Base-by-base conservation (phyloP, 2,329 filamentous ascomycete species). In the Xylaria sp. region DNA sequence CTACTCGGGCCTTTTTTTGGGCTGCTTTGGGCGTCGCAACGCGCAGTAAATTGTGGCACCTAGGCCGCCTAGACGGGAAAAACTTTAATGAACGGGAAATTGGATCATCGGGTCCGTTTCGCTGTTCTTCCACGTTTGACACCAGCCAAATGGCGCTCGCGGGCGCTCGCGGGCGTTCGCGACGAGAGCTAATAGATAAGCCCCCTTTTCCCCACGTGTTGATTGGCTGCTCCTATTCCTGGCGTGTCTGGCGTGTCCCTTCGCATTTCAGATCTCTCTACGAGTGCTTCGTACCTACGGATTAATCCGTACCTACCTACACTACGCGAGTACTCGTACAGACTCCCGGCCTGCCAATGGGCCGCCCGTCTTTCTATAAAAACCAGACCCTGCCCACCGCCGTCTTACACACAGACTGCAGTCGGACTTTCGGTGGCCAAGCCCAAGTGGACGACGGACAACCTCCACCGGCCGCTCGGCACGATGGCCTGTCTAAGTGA, bases 1-100 rank as follows among this genome's bases (percentile, higher is more conserved):
- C 23, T 30, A 50, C 47, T 50, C 18, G 23, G 7, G 18, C 19
- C 47, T 9, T 50, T 16, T 16, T 34, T 50, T 18, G 30, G 47
- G 6, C 18, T 34, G 47, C 11, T 10, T 34, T 34, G 30, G 47
- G 18, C 47, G 19, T 34, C 9, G 9, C 18, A 30, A 18, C 23
- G 4, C 23, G 37, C 11, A 9, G 37, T 13, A 42, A 10, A 13
- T 13, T 42, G 37, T 42, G 11, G 11, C 37, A 42, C 49, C 52
- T 44, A 56, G 51, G 52, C 50, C 23, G 16, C 60, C 60, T 30
- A 19, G 16, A 16, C 56, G 60, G 58, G 56, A 59, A 59, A 30
- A 59, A 39, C n/a, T 60, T 57, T 55, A 64, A 64, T 64, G 5
- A 63, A 57, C 56, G 58, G 62, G 63, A 64, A 64, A 64, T 64